Evolutionary conservation across 1,139 yeast genomes (phyloP).

Genomic region (Pichia cactophila): DNA sequence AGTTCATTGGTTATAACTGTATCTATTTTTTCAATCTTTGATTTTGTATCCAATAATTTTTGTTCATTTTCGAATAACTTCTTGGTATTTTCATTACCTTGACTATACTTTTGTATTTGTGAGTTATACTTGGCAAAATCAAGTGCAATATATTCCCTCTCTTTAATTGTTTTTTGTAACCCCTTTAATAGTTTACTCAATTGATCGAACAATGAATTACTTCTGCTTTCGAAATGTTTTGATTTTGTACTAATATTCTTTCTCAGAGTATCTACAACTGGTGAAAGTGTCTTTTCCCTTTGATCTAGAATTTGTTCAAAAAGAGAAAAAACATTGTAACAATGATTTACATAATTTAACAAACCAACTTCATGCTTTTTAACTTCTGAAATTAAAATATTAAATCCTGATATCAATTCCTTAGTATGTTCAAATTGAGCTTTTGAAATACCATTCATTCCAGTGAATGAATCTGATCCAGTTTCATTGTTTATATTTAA

Average conservation of each 20-base stretch:
- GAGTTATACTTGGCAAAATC: conserved; percentile 31
- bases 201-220: conserved; percentile 12
- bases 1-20: conserved; percentile 29
- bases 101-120: conserved; percentile 14
- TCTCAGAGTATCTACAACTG: conserved; percentile 10
- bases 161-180: conserved; percentile 29
- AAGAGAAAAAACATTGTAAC: conserved; percentile 5
- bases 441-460: conserved; percentile 20
- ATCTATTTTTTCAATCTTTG: conserved; percentile 31
- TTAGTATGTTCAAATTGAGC: conserved; percentile 15
- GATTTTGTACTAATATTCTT: conserved; percentile 12
- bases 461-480: conserved; percentile 26
- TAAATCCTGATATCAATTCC: conserved; percentile 16
- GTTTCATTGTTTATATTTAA: conserved; percentile 2
- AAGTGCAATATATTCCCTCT: conserved; percentile 30
- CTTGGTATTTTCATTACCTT: conserved; percentile 24
- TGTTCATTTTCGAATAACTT: conserved; percentile 32
- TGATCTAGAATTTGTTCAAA: conserved; percentile 13
- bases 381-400: conserved; percentile 18
- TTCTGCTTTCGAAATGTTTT: conserved; percentile 12
- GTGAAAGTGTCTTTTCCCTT: neutral
- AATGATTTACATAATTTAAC: conserved; percentile 13
- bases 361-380: conserved; percentile 16
- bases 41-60: conserved; percentile 28
- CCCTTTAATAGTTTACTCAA: conserved; percentile 19